Evolutionary conservation across 176 grass and related monocot species (phyloP).

Genomic region (Cenchrus purpureus): DNA sequence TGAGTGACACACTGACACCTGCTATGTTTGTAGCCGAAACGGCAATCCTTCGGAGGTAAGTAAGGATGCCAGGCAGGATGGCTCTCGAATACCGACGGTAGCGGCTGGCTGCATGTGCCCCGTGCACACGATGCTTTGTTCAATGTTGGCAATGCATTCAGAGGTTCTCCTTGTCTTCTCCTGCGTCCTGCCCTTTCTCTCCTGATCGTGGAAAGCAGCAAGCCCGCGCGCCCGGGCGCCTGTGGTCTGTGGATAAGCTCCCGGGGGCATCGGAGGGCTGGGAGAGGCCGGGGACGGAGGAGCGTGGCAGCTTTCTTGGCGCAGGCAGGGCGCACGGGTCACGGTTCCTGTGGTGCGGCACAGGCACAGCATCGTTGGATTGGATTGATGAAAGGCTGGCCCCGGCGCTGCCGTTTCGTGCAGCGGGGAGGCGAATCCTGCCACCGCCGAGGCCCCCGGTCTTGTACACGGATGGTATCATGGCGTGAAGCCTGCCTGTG

Average conservation of each 20-base stretch:
- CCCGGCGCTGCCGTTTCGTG: background rate
- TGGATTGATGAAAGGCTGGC: background rate
- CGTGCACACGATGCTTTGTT: background rate
- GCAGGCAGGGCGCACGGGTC: background rate
- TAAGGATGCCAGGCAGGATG: background rate
- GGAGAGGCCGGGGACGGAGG: too few relatives aligned
- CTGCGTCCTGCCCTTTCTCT: background rate
- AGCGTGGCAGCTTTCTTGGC: background rate
- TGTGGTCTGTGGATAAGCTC: slow-evolving; percentile 7
- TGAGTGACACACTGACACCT: background rate
- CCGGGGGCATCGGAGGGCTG: background rate
- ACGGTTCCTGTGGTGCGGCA: background rate
- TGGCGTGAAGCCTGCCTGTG: background rate
- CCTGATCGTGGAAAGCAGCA: background rate
- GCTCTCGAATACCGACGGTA: background rate
- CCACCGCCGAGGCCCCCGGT: background rate
- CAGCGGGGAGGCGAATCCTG: background rate
- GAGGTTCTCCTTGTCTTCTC: background rate
- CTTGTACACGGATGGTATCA: background rate
- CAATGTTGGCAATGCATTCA: background rate
- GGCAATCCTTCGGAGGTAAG: background rate
- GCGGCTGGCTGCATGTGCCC: background rate
- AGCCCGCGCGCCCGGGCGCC: background rate
- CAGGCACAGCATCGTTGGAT: background rate
- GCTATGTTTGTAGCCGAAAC: background rate